phyloP scores from a whole-genome alignment of 1,284 basidiomycete genomes.

The Rhodotorula sp. region DNA sequence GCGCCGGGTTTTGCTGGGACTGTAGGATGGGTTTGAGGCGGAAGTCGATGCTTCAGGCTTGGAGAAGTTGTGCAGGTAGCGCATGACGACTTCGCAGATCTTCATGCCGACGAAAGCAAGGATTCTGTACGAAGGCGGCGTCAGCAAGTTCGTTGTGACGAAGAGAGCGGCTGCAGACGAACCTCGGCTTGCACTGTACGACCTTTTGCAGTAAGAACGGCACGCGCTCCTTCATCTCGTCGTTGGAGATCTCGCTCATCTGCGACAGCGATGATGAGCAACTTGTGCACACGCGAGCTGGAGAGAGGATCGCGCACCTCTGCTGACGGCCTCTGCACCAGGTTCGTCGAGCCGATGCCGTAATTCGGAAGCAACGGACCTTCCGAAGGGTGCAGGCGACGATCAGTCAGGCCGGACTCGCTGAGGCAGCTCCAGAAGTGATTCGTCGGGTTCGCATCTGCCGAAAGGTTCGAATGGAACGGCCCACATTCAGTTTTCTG shows the following conservation, averaged over 20 bases:
- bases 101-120: constrained; percentile 63
- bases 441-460: constrained; percentile 62
- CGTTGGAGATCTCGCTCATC: constrained; percentile 60
- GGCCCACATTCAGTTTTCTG: no score
- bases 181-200: constrained; percentile 55
- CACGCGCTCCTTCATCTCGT: constrained; percentile 58
- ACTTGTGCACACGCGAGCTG: no score
- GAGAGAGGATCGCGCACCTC: constrained; percentile 10
- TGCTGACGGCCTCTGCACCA: constrained; percentile 27
- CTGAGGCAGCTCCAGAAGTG: constrained; percentile 56
- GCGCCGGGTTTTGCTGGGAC: background rate
- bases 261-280: no score
- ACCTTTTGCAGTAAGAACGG: constrained; percentile 61
- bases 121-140: background rate
- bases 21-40: background rate
- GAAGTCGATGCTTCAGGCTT: background rate
- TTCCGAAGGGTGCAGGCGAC: constrained; percentile 53
- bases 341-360: constrained; percentile 52
- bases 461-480: background rate
- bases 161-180: constrained; percentile 49
- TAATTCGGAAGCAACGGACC: constrained; percentile 55
- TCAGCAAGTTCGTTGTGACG: no score
- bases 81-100: constrained; percentile 57
- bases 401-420: constrained; percentile 59
- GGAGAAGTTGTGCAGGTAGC: constrained; percentile 10